Base-by-base conservation (phyloP, 2,329 filamentous ascomycete genomes). In the Cladorrhinum sp. region DNA sequence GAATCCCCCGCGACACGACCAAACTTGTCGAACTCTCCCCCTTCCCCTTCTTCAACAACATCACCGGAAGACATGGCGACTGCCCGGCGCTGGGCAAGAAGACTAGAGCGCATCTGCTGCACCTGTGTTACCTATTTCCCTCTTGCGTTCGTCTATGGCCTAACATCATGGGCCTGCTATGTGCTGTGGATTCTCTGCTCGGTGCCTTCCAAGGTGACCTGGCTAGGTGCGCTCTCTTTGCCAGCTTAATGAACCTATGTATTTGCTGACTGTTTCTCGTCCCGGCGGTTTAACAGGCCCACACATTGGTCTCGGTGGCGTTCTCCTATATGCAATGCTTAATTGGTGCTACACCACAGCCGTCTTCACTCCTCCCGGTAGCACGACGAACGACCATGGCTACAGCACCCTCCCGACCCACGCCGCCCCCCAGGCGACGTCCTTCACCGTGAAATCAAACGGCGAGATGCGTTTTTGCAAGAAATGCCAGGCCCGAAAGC, bases 131-230 rank as follows among this genome's bases (percentile, higher is more conserved):
- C 86, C 24, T 96, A 92, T 74, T 91, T 96, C 67, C 93, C 93
- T n/a, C 81, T 98, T 18, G 79, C 79, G 25, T 96, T 98, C 72
- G 91, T 98, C 61, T 97, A 96, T 71, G 84, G 89, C 59, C 75
- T 97, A 66, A 93, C 92, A n/a, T 89, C 89, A 10, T 99, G 95
- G 95, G 93, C 92, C 2, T 85, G 89, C n/a, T 97, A 90, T 82
- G 92, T 96, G 8, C 84, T 93, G 68, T 82, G 90, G 52, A 87
- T 81, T 59, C 90, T 96, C 62, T 90, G 91, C 56, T 80, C 82
- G 25, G 77, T 76, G 55, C 77, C 81, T 20, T 76, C 78, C 5
- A 79, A 80, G 60, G 82, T 78, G 54, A 72, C 73, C 16, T 86
- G 83, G 83, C 79, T 84, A 69, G 85, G 85, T 87, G 77, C 52